Conservation (phyloP, 2,329 filamentous ascomycete genomes). For the Thermoascus crustaceus region DNA sequence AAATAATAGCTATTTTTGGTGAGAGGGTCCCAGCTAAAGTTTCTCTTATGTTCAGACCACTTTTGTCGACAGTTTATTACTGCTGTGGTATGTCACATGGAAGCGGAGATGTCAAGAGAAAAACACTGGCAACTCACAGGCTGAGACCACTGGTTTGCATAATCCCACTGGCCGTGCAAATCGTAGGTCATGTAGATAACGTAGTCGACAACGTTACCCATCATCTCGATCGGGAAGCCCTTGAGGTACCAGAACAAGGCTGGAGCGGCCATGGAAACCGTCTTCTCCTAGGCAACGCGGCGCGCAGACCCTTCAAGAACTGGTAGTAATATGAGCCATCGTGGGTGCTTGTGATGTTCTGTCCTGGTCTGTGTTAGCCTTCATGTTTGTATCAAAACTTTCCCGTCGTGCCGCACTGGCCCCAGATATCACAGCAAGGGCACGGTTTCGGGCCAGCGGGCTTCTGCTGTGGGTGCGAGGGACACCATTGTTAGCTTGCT, state of each 20-base stretch:
- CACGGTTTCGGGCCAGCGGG: slow-evolving; percentile 44
- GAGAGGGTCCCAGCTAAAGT: too few relatives aligned
- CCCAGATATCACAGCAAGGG: slow-evolving; percentile 36
- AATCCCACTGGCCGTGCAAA: slow-evolving; percentile 21
- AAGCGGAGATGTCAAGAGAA: too few relatives aligned
- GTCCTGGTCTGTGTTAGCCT: slow-evolving; percentile 23
- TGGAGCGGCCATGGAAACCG: slow-evolving; percentile 11
- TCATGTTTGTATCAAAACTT: slow-evolving; percentile 37
- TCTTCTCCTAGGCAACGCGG: slow-evolving; percentile 12
- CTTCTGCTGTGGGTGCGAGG: too few relatives aligned
- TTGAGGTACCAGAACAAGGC: slow-evolving; percentile 26
- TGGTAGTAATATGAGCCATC: slow-evolving; percentile 30
- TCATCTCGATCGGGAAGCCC: slow-evolving; percentile 18
- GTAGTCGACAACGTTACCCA: slow-evolving; percentile 20
- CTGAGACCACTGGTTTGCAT: slow-evolving; percentile 13
- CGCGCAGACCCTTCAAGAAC: slow-evolving; percentile 21
- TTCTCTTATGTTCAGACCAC: too few relatives aligned
- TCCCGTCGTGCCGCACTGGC: slow-evolving; percentile 36
- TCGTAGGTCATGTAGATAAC: slow-evolving; percentile 34
- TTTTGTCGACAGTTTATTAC: too few relatives aligned
- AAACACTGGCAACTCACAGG: neutral
- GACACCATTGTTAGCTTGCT: too few relatives aligned
- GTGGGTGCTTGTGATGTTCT: slow-evolving; percentile 23
- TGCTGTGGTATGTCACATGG: too few relatives aligned
- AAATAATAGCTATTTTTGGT: too few relatives aligned